Evolutionary conservation across 306 rosid species (phyloP), one percentile per base, ranked within the genome.

Genomic region (Lathyrus sativus): DNA sequence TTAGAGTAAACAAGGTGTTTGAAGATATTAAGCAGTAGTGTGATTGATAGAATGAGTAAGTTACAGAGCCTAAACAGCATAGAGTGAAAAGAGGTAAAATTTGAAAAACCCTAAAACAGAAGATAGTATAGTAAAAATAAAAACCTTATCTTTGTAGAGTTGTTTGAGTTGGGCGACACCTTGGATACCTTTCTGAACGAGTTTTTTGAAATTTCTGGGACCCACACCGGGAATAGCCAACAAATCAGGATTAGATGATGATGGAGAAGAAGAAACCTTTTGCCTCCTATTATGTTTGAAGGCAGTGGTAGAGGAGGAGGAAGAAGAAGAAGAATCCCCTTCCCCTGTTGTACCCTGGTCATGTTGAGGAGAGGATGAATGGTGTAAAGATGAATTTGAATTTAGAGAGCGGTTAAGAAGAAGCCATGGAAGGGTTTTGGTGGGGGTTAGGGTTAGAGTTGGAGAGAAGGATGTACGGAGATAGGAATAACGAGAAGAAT

Each of bases 201-300:
- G 89, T 79, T 93, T 93, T 76, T 79, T 82, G 83, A 90, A 77
- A 83, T 93, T 93, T 62, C 97, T 85, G 14, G 95, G 98, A 51
- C 98, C 97, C 29, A 93, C 97, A 0, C 97, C 98, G 0, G 97
- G 97, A 79, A 93, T 90, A 2, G 97, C 80, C 88, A 93, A 62
- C 84, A 93, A 86, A 71, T 93, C 97, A 44, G 98, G 96, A 74
- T 79, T 86, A n/a, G 54, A 46, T 0, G 71, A 46, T n/a, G 84
- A 58, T 12, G 82, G 51, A 38, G 85, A 78, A 8, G 79, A 66
- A 24, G 82, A 63, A 54, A 79, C 43, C 72, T 79, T 85, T 53
- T 81, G 91, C 71, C 90, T 76, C 78, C 97, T 80, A 78, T 53
- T 80, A 26, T 83, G 54, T 65, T 66, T 72, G 28, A 59, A 39